Evolutionary conservation across 345 rosid genomes (phyloP).

Genomic region (Passiflora organensis): DNA sequence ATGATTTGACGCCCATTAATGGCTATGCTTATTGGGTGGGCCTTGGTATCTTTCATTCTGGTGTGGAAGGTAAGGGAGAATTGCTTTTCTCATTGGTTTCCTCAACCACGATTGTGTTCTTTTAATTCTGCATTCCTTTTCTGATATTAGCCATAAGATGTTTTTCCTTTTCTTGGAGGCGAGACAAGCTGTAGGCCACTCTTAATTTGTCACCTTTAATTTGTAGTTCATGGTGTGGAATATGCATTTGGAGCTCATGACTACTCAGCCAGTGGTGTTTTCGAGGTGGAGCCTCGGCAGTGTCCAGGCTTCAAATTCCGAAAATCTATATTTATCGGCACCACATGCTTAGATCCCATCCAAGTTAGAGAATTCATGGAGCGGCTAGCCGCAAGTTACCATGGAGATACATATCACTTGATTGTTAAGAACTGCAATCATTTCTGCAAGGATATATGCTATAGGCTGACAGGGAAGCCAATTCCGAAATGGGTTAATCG

Average conservation of each 20-base stretch:
- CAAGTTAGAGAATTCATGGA: slow-evolving; percentile 96
- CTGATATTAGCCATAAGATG: neutral
- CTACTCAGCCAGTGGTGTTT: slow-evolving; percentile 20
- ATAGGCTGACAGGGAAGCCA: slow-evolving; percentile 67
- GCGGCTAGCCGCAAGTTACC: slow-evolving; percentile 58
- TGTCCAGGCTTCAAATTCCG: slow-evolving; percentile 32
- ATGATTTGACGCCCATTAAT: slow-evolving; percentile 35
- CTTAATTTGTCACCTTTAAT: slow-evolving; percentile 7
- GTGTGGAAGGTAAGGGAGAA: slow-evolving; percentile 22
- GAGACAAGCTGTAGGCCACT: neutral
- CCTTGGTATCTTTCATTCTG: slow-evolving; percentile 35
- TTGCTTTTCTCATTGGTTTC: neutral
- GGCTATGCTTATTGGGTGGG: slow-evolving; percentile 34
- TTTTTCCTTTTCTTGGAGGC: too few species aligned
- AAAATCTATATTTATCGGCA: slow-evolving; percentile 49
- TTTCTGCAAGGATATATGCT: slow-evolving; percentile 75
- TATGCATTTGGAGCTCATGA: slow-evolving; percentile 35
- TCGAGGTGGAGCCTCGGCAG: slow-evolving; percentile 29
- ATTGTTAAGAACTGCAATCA: slow-evolving; percentile 95
- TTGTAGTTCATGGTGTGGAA: slow-evolving; percentile 28
- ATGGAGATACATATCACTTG: slow-evolving; percentile 91
- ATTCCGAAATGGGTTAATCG: slow-evolving; percentile 98
- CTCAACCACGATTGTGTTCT: too few species aligned
- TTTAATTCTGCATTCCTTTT: neutral
- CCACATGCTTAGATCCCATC: slow-evolving; percentile 70